phyloP scores from a whole-genome alignment of 768 basidiomycete genomes.

The Trametes punicea region DNA sequence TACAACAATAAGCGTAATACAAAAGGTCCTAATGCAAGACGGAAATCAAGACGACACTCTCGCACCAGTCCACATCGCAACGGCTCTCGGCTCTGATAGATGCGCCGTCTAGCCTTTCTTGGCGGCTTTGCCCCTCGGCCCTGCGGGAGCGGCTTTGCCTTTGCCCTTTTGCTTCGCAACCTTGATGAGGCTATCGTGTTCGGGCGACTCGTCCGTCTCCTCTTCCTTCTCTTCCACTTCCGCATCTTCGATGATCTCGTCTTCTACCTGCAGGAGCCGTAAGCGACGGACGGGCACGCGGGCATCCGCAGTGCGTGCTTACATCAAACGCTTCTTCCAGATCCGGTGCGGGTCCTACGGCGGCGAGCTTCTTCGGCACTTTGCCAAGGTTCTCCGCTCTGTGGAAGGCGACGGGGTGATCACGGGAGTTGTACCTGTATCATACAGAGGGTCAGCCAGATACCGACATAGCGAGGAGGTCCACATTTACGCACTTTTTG shows the following conservation, averaged over 20 bases:
- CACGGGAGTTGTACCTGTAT: constrained; percentile 77
- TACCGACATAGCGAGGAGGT: neutral
- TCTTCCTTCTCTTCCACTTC: constrained; percentile 33
- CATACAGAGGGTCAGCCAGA: neutral
- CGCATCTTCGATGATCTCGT: constrained; percentile 43
- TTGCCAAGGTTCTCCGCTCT: constrained; percentile 82
- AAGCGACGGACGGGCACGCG: neutral
- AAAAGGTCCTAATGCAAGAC: neutral
- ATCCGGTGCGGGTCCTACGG: constrained; percentile 73
- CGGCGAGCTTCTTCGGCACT: constrained; percentile 72
- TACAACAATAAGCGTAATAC: neutral
- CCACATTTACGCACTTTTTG: constrained; percentile 53
- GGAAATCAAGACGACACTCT: constrained; percentile 2
- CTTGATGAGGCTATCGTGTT: constrained; percentile 59
- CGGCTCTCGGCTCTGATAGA: neutral
- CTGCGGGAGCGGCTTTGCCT: constrained; percentile 1
- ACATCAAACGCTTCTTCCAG: constrained; percentile 90
- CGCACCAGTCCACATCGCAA: neutral
- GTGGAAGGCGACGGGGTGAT: constrained; percentile 95
- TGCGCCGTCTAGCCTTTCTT: constrained; percentile 9
- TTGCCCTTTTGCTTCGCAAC: constrained; percentile 42
- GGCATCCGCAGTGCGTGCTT: constrained; percentile 26
- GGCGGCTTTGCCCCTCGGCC: constrained; percentile 10
- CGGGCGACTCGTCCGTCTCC: constrained; percentile 41
- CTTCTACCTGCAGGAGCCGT: constrained; percentile 30